Evolutionary conservation across 1,139 yeast genomes (phyloP).

Genomic region (Yamadazyma diddensiae): DNA sequence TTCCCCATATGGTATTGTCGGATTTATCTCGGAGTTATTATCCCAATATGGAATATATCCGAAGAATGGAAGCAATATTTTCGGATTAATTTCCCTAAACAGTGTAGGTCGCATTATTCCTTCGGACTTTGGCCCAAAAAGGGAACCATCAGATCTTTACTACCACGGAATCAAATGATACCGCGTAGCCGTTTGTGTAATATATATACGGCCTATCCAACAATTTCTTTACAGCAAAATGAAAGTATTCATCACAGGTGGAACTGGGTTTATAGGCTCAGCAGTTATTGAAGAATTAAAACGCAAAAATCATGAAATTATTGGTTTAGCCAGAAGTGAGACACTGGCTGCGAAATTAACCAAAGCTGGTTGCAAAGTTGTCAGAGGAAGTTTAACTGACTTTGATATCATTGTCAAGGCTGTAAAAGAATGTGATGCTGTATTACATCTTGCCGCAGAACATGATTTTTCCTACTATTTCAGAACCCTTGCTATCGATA

Average conservation of each 20-base stretch:
- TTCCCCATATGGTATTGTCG: too few relatives aligned
- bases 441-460: conserved; percentile 28
- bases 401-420: conserved; percentile 20
- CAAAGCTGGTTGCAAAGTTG: conserved; percentile 16
- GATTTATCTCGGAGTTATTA: too few relatives aligned
- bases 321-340: conserved; percentile 35
- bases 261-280: conserved; percentile 39
- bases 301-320: conserved; percentile 26
- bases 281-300: conserved; percentile 25
- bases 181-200: too few relatives aligned
- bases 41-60: too few relatives aligned
- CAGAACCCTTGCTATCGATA: conserved; percentile 15
- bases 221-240: conserved; percentile 4
- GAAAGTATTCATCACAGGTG: conserved; percentile 37
- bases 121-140: too few relatives aligned
- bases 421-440: conserved; percentile 26
- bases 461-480: conserved; percentile 19
- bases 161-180: too few relatives aligned
- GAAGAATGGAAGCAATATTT: too few relatives aligned
- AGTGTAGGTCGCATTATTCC: too few relatives aligned
- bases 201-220: too few relatives aligned
- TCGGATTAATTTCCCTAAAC: too few relatives aligned
- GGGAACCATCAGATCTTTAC: too few relatives aligned
- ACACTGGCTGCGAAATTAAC: conserved; percentile 30
- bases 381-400: conserved; percentile 24